A percentile compares a stretch with the other conserved stretches of the same genome.
Evolutionary conservation across 441 rosid genomes (phyloP).

Genomic region (Cnidoscolus chayamansa): DNA sequence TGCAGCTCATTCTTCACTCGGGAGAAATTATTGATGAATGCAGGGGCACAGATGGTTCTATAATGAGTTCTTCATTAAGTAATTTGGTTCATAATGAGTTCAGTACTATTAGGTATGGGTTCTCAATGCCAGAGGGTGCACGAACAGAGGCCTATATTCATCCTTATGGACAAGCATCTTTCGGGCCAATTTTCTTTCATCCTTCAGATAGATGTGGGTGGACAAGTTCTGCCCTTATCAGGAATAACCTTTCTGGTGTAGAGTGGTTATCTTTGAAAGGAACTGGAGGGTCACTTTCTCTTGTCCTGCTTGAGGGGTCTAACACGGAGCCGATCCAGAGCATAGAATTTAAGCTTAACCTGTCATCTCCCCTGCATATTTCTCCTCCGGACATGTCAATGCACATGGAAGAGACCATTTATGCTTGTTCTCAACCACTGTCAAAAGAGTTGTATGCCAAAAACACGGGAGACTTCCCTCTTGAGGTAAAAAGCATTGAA

Average conservation of each 20-base stretch:
- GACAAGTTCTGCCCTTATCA: slow-evolving; percentile 64
- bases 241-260: slow-evolving; percentile 73
- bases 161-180: slow-evolving; percentile 48
- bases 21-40: slow-evolving; percentile 61
- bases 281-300: slow-evolving; percentile 52
- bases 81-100: slow-evolving; percentile 28
- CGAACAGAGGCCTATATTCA: slow-evolving; percentile 55
- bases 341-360: slow-evolving; percentile 47
- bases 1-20: slow-evolving; percentile 72
- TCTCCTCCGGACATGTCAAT: slow-evolving; percentile 30
- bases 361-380: slow-evolving; percentile 37
- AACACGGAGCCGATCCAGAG: slow-evolving; percentile 37
- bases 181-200: slow-evolving; percentile 65
- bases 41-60: slow-evolving; percentile 32
- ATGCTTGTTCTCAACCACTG: slow-evolving; percentile 49
- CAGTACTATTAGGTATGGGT: slow-evolving; percentile 37
- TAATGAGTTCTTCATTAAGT: slow-evolving; percentile 29
- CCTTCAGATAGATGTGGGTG: slow-evolving; percentile 62
- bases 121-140: slow-evolving; percentile 51
- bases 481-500: slow-evolving; percentile 52
- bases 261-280: slow-evolving; percentile 77
- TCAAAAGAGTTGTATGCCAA: slow-evolving; percentile 59
- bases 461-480: slow-evolving; percentile 62
- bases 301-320: slow-evolving; percentile 51
- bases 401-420: slow-evolving; percentile 16